Conservation (phyloP, 305 asterid species). For the Fraxinus dipetala region DNA sequence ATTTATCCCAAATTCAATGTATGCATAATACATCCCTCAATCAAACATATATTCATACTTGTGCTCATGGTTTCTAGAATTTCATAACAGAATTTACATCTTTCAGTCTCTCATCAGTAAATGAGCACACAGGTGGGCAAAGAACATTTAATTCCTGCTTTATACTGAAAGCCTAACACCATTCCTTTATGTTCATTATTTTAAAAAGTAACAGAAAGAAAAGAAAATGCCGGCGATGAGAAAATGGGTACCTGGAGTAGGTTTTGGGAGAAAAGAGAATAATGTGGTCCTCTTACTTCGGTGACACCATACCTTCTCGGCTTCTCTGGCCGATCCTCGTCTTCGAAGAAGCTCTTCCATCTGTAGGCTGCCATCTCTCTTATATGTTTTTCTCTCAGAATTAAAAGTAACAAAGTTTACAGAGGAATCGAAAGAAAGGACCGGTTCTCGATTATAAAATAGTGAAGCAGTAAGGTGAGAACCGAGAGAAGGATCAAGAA, state of each 20-base stretch:
- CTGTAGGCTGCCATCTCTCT: conserved; percentile 48
- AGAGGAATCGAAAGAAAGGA: background rate
- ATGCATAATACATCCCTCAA: background rate
- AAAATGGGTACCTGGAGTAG: conserved; percentile 51
- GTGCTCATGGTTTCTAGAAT: background rate
- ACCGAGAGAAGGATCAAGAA: background rate
- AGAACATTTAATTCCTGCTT: background rate
- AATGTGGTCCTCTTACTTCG: conserved; percentile 75
- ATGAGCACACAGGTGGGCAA: background rate
- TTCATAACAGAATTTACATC: background rate
- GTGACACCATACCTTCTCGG: conserved; percentile 90
- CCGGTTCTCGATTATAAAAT: conserved; percentile 7
- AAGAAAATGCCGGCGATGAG: background rate
- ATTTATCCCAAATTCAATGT: background rate
- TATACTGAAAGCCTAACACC: background rate
- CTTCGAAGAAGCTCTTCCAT: conserved; percentile 86
- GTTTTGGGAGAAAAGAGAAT: conserved; percentile 71
- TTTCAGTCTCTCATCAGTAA: background rate
- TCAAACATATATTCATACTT: no score
- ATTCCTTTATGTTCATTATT: no score
- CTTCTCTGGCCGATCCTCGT: conserved; percentile 93
- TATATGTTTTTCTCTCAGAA: background rate
- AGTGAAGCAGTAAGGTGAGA: background rate
- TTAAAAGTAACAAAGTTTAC: background rate
- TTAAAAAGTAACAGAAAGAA: background rate